Evolutionary conservation across 352 stramenopile genomes (phyloP).

Genomic region (Phytophthora agathidicida): DNA sequence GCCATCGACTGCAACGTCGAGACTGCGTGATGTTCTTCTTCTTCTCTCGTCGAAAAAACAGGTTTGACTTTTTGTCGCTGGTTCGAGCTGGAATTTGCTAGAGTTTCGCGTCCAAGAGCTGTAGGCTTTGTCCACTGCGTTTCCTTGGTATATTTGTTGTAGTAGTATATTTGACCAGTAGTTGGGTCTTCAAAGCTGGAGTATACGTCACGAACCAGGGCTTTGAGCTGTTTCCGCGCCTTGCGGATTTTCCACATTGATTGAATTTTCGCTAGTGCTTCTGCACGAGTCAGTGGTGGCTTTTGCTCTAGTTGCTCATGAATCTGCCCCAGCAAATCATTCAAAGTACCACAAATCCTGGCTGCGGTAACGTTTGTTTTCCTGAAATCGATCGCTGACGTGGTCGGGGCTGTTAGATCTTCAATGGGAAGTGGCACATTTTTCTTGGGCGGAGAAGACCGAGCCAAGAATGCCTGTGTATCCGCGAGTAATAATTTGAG

Average conservation of each 20-base stretch:
- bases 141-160: slow-evolving; percentile 73
- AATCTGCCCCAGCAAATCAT: slow-evolving; percentile 48
- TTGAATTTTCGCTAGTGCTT: slow-evolving; percentile 73
- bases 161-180: slow-evolving; percentile 79
- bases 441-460: slow-evolving; percentile 15
- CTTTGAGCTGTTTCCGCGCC: slow-evolving; percentile 71
- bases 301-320: slow-evolving; percentile 54
- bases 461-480: slow-evolving; percentile 43
- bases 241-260: slow-evolving; percentile 75
- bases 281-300: slow-evolving; percentile 49
- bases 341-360: slow-evolving; percentile 49
- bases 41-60: slow-evolving; percentile 27
- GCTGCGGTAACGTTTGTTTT: slow-evolving; percentile 40
- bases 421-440: not conserved
- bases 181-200: slow-evolving; percentile 59
- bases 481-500: slow-evolving; percentile 59
- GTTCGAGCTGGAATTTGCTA: slow-evolving; percentile 9
- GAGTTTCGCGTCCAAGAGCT: slow-evolving; percentile 38
- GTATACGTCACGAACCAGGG: slow-evolving; percentile 66
- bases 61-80: slow-evolving; percentile 3
- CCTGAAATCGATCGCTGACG: slow-evolving; percentile 49
- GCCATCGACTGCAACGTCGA: slow-evolving; percentile 62
- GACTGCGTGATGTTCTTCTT: slow-evolving; percentile 39
- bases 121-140: slow-evolving; percentile 74
- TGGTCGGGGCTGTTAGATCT: not conserved